Evolutionary conservation across 192 early-diverging fungal species (phyloP).

Genomic region (Chytriomyces hyalinus): DNA sequence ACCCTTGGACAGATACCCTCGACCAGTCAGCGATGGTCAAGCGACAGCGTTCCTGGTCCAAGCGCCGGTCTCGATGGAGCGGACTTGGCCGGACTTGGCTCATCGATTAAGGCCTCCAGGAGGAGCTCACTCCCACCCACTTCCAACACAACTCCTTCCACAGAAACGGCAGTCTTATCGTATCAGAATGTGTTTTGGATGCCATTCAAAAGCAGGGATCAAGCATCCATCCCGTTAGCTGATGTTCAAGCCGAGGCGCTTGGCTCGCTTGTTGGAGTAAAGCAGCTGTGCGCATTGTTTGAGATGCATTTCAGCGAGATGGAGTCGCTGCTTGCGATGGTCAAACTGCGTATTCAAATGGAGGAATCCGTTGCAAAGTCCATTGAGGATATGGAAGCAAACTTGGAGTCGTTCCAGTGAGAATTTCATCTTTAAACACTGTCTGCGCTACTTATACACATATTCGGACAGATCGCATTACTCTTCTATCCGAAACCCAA

Average conservation of each 20-base stretch:
- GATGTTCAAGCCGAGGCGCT: background rate
- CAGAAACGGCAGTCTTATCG: no score
- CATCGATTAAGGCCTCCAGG: no score
- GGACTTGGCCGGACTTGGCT: no score
- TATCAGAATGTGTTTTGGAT: background rate
- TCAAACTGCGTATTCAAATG: background rate
- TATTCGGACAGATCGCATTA: background rate
- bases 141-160: no score
- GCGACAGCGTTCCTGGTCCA: no score
- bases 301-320: background rate
- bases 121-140: no score
- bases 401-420: background rate
- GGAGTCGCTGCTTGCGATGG: background rate
- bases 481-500: background rate
- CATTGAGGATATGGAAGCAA: background rate
- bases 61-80: no score
- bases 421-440: background rate
- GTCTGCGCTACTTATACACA: background rate
- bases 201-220: background rate
- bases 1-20: no score
- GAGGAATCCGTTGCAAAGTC: background rate
- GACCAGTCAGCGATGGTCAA: no score
- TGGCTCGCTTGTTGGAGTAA: background rate
- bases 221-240: no score
- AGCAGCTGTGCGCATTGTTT: background rate